Base-by-base conservation (phyloP, 2,329 filamentous ascomycete species). In the Cladorrhinum sp. region DNA sequence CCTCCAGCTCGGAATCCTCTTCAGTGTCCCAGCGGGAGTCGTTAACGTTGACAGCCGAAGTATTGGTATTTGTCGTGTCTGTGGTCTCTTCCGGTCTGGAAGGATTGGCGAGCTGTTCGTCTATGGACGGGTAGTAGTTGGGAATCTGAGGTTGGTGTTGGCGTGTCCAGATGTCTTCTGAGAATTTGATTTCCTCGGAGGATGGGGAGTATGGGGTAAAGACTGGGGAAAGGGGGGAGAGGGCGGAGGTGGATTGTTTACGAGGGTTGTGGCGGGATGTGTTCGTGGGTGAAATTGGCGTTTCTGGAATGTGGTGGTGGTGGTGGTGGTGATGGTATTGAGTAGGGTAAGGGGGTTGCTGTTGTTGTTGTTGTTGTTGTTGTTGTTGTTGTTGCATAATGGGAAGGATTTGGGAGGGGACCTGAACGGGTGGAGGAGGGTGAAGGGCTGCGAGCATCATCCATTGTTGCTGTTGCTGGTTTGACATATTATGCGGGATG, bases 171-270 rank as follows among this genome's bases (percentile, higher is more conserved):
- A 65, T 58, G 9, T 61, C 58, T 48, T 65, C 61, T 21, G 50
- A 42, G 51, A 66, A 66, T 4, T 53, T 50, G 4, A 62, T 55
- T 4, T 46, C 59, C 1, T 18, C 50, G 16, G 42, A 8, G 42
- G n/a, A 3, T 16, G 42, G 18, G 10, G 42, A 42, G 14, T 55
- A 20, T 1, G 66, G 65, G n/a, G 58, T 60, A 14, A 68, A 66
- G 3, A 52, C 50, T 1, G 65, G 66, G 14, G 63, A 64, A 9
- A 67, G 23, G 16, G 66, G 67, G 46, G 61, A 66, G 48, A 67
- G 28, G 4, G 57, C 28, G 5, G 61, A 64, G 10, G 46, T 24
- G 26, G 30, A n/a, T n/a, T 30, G 33, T 36, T 36, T 36, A 36
- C 26, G 26, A 9, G 26, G 26, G 26, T 36, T 36, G 7, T 10